Evolutionary conservation across 179 eudicot genomes (phyloP), one percentile per base, ranked within the genome.

Genomic region (Pouteria campechiana): DNA sequence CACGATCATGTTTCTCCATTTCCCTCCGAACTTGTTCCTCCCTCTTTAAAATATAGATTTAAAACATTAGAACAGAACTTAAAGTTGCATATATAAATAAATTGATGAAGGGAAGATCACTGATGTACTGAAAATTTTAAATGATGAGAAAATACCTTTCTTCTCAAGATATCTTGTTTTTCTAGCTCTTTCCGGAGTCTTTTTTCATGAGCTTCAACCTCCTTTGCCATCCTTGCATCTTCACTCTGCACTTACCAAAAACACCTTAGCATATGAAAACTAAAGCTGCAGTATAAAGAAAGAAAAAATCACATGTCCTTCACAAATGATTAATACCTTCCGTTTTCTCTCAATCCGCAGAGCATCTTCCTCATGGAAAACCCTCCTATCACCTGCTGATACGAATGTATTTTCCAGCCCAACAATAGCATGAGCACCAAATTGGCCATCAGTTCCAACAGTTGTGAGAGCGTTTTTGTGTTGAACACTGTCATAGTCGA

Each of bases 1-100:
- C 97, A 16, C 94, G 83, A 7, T 88, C 97, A 49, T 65, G 93
- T 61, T 83, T 81, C 68, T 89, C 97, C 88, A 84, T 75, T 59
- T 89, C 97, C 62, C 78, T 89, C 65, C 53, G 75, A 75, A 81
- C 75, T 70, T 84, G 85, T 41, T 83, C 95, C 60, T 89, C 97
- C 65, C 88, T 80, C 95, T 89, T 36, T n/a, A 60, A 46, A 57
- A 37, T 46, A 53, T 45, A 40, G 37, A 60, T 4, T 36, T 15
- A 54, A 32, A 20, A 18, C 18, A 65, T 62, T 22, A 65, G 37
- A 44, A n/a, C n/a, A n/a, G n/a, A n/a, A n/a, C n/a, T n/a, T n/a
- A n/a, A n/a, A n/a, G n/a, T n/a, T n/a, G n/a, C n/a, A n/a, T n/a
- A n/a, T n/a, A n/a, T n/a, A n/a, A n/a, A n/a, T n/a, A n/a, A n/a